Percentiles rank a stretch among this genome's conserved stretches.
These are phyloP conservation scores for Eucalyptus victrix DNA, from an alignment of 345 rosid species.

Conservation along the genomic window DNA sequence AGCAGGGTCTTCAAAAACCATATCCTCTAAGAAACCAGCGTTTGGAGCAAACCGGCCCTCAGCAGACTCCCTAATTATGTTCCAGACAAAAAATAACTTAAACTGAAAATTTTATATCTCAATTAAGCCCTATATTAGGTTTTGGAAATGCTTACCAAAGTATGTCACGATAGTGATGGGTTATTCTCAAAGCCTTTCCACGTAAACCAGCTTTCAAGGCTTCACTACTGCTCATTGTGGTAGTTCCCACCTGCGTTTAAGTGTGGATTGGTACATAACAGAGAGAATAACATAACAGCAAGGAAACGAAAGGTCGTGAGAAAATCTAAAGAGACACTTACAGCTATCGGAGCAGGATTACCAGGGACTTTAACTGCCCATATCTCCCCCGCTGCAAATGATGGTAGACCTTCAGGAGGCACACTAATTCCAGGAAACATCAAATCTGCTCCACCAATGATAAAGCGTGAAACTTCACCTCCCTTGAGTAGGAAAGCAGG, in stretches of 20 bases:
- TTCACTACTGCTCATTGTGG: slow-evolving; percentile 71
- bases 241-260: slow-evolving; percentile 65
- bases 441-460: slow-evolving; percentile 96
- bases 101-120: slow-evolving; percentile 4
- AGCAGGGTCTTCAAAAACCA: slow-evolving; percentile 73
- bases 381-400: slow-evolving; percentile 65
- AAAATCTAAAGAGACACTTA: slow-evolving; percentile 12
- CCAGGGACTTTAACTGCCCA: slow-evolving; percentile 98
- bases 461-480: slow-evolving; percentile 80
- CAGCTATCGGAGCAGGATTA: slow-evolving; percentile 83
- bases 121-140: background rate
- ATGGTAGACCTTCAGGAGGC: slow-evolving; percentile 55
- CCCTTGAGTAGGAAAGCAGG: slow-evolving; percentile 79
- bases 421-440: slow-evolving; percentile 91
- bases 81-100: background rate
- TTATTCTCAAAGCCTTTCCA: slow-evolving; percentile 84
- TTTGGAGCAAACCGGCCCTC: slow-evolving; percentile 79
- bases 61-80: slow-evolving; percentile 53
- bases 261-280: background rate
- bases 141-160: slow-evolving; percentile 45
- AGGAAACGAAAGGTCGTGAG: background rate
- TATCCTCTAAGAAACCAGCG: slow-evolving; percentile 72
- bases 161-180: slow-evolving; percentile 71
- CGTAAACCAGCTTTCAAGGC: slow-evolving; percentile 85
- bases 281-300: background rate